phyloP scores from a whole-genome alignment of 1,284 basidiomycete genomes.

The Austroboletus rostrupii region DNA sequence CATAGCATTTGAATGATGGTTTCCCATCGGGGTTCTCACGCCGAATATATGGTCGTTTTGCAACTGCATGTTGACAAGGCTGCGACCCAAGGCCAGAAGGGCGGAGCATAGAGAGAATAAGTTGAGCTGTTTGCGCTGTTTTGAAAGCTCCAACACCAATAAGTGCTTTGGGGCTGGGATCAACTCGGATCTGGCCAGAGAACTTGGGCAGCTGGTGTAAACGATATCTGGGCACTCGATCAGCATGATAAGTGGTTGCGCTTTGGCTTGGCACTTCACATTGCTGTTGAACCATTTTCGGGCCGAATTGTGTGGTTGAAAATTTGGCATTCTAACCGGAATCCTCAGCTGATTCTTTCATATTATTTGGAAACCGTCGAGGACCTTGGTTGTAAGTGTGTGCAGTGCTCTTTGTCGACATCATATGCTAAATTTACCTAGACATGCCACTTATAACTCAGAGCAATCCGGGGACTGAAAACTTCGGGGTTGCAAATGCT shows the following conservation, averaged over 20 bases:
- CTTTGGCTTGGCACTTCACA: not conserved
- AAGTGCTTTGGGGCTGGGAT: too few relatives aligned
- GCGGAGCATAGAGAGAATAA: too few relatives aligned
- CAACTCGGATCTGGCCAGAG: too few relatives aligned
- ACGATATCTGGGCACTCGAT: not conserved
- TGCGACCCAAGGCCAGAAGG: too few relatives aligned
- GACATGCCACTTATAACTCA: conserved; percentile 19
- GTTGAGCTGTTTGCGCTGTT: too few relatives aligned
- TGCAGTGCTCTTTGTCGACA: not conserved
- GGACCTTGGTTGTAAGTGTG: not conserved
- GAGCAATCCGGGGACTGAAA: conserved; percentile 29
- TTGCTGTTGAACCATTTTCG: not conserved
- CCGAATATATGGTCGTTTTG: too few relatives aligned
- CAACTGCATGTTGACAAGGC: too few relatives aligned
- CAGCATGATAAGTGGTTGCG: conserved; percentile 7
- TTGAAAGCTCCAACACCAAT: too few relatives aligned
- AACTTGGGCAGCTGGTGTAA: not conserved
- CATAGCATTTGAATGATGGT: too few relatives aligned
- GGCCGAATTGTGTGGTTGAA: not conserved
- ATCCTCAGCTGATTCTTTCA: not conserved
- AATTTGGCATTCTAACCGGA: too few relatives aligned
- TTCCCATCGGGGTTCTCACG: too few relatives aligned
- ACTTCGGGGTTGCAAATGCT: conserved; percentile 26
- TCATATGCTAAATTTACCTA: not conserved
- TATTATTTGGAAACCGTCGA: not conserved